Evolutionary conservation across 176 grass and related monocot species (phyloP).

Genomic region (Oryza punctata): DNA sequence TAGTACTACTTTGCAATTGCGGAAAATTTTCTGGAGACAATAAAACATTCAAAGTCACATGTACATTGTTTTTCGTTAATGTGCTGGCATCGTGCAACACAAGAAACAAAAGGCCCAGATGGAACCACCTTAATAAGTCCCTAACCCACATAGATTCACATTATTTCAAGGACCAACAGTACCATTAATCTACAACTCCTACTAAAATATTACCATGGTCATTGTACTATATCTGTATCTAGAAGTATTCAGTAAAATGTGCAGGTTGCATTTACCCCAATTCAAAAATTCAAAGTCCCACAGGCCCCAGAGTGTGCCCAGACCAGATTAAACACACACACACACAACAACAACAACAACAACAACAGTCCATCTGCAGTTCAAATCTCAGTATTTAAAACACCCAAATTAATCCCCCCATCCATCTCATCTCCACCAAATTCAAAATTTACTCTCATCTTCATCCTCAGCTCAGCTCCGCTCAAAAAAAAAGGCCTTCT

Average conservation of each 20-base stretch:
- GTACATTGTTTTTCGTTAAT: not conserved
- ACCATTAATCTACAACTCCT: not conserved
- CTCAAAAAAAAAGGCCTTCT: not conserved
- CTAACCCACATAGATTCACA: not conserved
- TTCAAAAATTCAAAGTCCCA: not conserved
- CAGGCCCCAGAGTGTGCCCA: too few species aligned
- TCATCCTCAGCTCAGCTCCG: slow-evolving; percentile 5
- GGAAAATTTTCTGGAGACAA: not conserved
- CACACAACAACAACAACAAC: too few species aligned
- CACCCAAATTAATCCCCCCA: not conserved
- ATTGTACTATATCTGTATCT: too few species aligned
- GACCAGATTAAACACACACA: slow-evolving; percentile 10
- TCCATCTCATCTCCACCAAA: not conserved
- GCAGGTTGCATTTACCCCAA: not conserved
- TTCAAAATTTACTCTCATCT: not conserved
- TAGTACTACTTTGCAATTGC: too few species aligned
- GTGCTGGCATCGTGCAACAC: not conserved
- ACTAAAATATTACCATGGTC: not conserved
- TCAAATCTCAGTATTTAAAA: slow-evolving; percentile 21
- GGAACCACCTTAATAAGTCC: not conserved
- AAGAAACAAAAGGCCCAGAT: not conserved
- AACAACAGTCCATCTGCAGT: not conserved
- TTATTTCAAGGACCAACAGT: not conserved
- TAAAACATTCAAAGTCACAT: not conserved
- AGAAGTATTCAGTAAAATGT: not conserved